Percentiles rank a stretch among this genome's conserved stretches.
These are phyloP conservation scores for Exserohilum rostratum DNA, from an alignment of 2,329 filamentous ascomycete genomes.

Conservation along the genomic window DNA sequence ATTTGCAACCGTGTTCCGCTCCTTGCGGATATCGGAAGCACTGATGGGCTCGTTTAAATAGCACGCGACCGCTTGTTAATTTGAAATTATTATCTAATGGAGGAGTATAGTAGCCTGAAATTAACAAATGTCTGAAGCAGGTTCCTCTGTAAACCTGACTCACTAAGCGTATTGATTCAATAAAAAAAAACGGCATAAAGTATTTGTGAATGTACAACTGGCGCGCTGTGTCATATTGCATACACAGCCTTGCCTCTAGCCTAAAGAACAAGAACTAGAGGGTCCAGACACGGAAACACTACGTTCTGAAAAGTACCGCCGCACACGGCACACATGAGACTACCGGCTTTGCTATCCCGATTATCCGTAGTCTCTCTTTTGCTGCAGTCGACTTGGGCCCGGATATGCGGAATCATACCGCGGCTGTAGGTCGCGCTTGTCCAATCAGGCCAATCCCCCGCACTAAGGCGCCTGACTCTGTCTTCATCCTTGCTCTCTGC, in stretches of 20 bases:
- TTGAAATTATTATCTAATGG: background rate
- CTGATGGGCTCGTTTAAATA: background rate
- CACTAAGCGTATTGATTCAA: no score
- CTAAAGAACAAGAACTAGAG: conserved; percentile 7
- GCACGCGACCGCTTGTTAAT: background rate
- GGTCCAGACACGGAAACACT: background rate
- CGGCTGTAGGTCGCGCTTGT: background rate
- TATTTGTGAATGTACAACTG: conserved; percentile 3
- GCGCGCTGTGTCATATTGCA: conserved; percentile 13
- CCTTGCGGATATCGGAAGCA: background rate
- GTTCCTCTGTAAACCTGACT: no score
- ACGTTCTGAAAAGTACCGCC: background rate
- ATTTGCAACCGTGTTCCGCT: background rate
- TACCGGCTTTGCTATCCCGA: background rate
- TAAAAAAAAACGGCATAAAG: background rate
- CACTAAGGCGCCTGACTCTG: conserved; percentile 1
- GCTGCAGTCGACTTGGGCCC: background rate
- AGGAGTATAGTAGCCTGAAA: background rate
- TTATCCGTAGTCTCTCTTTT: background rate
- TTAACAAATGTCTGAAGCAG: no score
- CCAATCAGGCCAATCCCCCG: background rate
- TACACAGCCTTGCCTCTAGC: conserved; percentile 6
- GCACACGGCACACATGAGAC: background rate
- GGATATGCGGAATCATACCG: background rate
- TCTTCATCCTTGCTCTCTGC: conserved; percentile 5